Percentiles rank a stretch among this genome's conserved stretches.
These are phyloP conservation scores for Metarhizium humberi DNA, from an alignment of 2,329 filamentous ascomycete species.

Conservation along the genomic window DNA sequence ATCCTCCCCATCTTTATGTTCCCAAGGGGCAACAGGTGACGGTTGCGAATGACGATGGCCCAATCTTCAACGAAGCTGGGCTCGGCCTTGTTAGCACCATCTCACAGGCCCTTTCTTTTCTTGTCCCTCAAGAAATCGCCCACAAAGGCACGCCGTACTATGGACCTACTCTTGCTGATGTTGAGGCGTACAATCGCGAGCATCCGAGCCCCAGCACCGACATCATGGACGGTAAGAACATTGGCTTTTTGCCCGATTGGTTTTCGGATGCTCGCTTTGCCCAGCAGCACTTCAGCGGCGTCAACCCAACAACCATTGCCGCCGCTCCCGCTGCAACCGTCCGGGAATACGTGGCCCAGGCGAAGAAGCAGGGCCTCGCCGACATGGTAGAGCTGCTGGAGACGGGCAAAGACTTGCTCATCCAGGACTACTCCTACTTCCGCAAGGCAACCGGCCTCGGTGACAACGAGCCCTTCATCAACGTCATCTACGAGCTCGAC, in stretches of 20 bases:
- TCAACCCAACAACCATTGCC: constrained; percentile 36
- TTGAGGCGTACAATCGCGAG: constrained; percentile 22
- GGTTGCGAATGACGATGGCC: background rate
- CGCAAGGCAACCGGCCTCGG: constrained; percentile 24
- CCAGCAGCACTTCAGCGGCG: constrained; percentile 33
- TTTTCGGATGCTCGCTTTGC: constrained; percentile 33
- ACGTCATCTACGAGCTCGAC: constrained; percentile 15
- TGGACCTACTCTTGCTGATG: background rate
- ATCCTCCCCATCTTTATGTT: background rate
- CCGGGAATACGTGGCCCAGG: constrained; percentile 24
- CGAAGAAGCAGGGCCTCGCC: constrained; percentile 21
- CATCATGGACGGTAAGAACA: constrained; percentile 22
- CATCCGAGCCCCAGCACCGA: constrained; percentile 25
- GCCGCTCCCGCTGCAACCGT: constrained; percentile 24
- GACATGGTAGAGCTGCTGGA: constrained; percentile 21
- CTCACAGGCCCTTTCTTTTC: background rate
- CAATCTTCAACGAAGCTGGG: background rate
- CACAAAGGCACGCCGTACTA: background rate
- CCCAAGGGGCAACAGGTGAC: background rate
- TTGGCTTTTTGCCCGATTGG: constrained; percentile 29
- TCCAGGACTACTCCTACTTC: constrained; percentile 36
- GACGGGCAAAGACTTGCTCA: constrained; percentile 22
- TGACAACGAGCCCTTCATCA: constrained; percentile 15
- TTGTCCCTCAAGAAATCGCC: background rate
- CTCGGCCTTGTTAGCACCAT: background rate